Evolutionary conservation across 2,329 filamentous ascomycete genomes (phyloP), one percentile per base, ranked within the genome.

Genomic region (Nemania sp.): DNA sequence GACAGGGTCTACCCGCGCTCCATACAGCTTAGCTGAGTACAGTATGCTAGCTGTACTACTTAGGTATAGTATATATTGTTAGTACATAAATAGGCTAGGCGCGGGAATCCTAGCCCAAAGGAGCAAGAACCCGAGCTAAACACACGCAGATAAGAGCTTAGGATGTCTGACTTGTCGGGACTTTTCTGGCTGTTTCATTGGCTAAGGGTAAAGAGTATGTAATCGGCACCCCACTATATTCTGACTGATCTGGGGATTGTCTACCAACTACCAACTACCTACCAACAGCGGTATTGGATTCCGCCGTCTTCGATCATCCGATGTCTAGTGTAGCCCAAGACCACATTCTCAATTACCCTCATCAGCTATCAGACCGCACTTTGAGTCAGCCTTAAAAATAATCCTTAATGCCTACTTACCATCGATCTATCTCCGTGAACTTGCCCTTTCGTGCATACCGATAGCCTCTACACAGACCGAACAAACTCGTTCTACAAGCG

Each of bases 141-240:
- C 32, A 51, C 8, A 45, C 22, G 11, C 32, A 35, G 26, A 53
- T 27, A 53, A 13, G 61, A 8, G 32, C 32, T 27, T 52, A n/a
- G 45, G 24, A 61, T 35, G 26, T 60, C 29, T 55, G 41, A 49
- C 43, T 61, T 47, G 27, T 53, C 38, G 63, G 63, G 41, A 65
- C 43, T 51, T 61, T 24, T 2, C 18, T 4, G 2, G 24, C 11
- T 18, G 55, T 41, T 20, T 56, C 20, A 61, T 65, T 65, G 63
- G 63, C 22, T 18, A 27, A 11, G 8, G 7, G 7, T 2, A 38
- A 2, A 10, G n/a, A 32, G 18, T 35, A 54, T 35, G 47, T 32
- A 22, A 26, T 35, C 10, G 27, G 11, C 15, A 41, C 27, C 15
- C 15, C 38, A 38, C 38, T 41, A n/a, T 51, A 27, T n/a, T 49